Base-by-base conservation (phyloP, 2,329 filamentous ascomycete genomes). In the Chalaropsis thielavioides region DNA sequence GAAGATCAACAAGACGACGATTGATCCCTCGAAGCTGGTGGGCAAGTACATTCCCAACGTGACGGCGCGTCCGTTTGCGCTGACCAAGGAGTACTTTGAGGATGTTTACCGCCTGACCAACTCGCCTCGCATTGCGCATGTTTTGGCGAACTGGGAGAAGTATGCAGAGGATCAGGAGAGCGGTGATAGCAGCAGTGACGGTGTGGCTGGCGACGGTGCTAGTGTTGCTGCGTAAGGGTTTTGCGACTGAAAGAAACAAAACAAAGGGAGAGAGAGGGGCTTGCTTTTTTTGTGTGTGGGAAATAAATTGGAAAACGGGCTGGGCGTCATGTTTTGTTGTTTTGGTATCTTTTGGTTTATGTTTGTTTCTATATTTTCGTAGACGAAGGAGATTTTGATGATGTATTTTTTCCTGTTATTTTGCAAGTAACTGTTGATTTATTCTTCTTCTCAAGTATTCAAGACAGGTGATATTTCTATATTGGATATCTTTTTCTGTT, bases 31-130 rank as follows among this genome's bases (percentile, higher is more conserved):
- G 75, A 97, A 97, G 82, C 79, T 99, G 72, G 83, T 99, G 70
- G 94, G 94, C 72, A 99, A 99, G 79, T 99, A 99, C 79, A 97
- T 99, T 70, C 94, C 94, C 71, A 99, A 99, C 77, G 95, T 99
- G 70, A 99, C 94, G 65, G 94, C 94, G 66, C 87, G 87, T 77
- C 94, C 94, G 17, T 99, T 99, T 74, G 90, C 91, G 75, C 81
- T 99, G 69, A 95, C 91, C 64, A 95, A 92, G 82, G 94, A 97
- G 79, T 99, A 99, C 79, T 99, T 99, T 77, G 92, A 99, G 82
- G 94, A 97, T 73, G 95, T 99, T 62, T 97, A 97, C 79, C 85
- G 85, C 71, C 78, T 99, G 74, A 99, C 94, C 64, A 96, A 95
- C 78, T 85, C 83, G 67, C 83, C 83, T 69, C 83, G 87, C 76